phyloP scores from a whole-genome alignment of 352 stramenopile species.

The Globisporangium nodosum region DNA sequence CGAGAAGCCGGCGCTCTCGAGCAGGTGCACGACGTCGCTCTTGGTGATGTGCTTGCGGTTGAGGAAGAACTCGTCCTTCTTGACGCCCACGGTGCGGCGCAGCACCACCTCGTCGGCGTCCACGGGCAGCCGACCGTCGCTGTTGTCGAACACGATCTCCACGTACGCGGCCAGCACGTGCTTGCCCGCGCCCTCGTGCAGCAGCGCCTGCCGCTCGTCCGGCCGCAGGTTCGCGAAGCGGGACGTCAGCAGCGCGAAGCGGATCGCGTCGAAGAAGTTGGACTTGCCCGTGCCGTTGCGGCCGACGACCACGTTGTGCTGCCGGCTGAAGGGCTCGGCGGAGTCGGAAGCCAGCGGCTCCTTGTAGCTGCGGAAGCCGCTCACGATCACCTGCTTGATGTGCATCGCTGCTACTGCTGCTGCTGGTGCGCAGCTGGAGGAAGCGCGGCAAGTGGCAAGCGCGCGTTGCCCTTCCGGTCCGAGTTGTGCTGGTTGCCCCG shows the following conservation, averaged over 20 bases:
- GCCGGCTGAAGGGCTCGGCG: constrained; percentile 89
- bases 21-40: constrained; percentile 96
- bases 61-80: constrained; percentile 99
- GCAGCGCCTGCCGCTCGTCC: constrained; percentile 90
- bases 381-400: constrained; percentile 95
- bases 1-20: constrained; percentile 99
- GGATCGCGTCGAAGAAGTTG: constrained; percentile 99
- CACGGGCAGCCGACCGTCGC: constrained; percentile 92
- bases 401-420: constrained; percentile 69
- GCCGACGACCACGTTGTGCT: constrained; percentile 98
- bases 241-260: constrained; percentile 96
- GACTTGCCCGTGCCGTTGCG: constrained; percentile 96
- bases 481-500: too few relatives aligned
- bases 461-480: not conserved
- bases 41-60: constrained; percentile 98
- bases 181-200: constrained; percentile 94
- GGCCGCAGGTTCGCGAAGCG: constrained; percentile 90
- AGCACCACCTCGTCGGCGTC: constrained; percentile 94
- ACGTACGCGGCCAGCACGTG: constrained; percentile 97
- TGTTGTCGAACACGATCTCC: constrained; percentile 99
- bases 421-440: not conserved
- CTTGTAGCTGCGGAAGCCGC: constrained; percentile 94
- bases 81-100: constrained; percentile 97
- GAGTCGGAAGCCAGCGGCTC: constrained; percentile 49
- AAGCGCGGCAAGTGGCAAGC: not conserved